Percentiles rank a stretch among this genome's conserved stretches.
phyloP scores from a whole-genome alignment of 306 rosid species.

The Vicia faba region DNA sequence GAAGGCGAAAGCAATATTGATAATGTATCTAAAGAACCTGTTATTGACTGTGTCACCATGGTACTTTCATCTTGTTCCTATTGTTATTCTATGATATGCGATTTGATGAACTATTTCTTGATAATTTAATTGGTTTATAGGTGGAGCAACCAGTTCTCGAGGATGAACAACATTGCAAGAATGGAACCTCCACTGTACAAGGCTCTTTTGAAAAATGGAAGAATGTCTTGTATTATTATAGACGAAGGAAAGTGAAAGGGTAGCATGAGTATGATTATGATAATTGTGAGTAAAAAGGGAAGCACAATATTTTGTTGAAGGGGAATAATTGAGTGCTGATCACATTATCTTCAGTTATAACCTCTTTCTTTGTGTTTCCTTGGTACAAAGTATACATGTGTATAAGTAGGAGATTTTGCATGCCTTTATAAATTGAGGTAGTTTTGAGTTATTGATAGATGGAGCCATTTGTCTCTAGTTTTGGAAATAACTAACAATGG shows the following conservation, averaged over 20 bases:
- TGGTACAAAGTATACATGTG: not conserved
- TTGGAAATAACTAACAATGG: not conserved
- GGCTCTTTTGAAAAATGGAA: slow-evolving; percentile 16
- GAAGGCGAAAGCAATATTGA: slow-evolving; percentile 32
- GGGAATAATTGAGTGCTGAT: not conserved
- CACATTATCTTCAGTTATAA: not conserved
- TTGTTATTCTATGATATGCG: not conserved
- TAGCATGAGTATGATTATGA: not conserved
- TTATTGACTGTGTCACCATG: slow-evolving; percentile 23
- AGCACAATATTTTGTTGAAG: slow-evolving; percentile 33
- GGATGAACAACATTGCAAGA: slow-evolving; percentile 33
- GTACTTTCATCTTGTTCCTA: slow-evolving; percentile 35
- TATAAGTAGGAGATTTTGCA: not conserved
- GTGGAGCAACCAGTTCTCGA: slow-evolving; percentile 35
- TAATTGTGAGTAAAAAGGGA: slow-evolving; percentile 2
- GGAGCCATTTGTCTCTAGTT: not conserved
- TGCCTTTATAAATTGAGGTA: not conserved
- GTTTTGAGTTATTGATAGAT: not conserved
- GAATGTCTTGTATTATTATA: slow-evolving; percentile 32
- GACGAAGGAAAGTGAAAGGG: slow-evolving; percentile 38
- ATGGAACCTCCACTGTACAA: slow-evolving; percentile 33
- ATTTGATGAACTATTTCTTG: not conserved
- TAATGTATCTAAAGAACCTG: not conserved
- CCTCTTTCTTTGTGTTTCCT: slow-evolving; percentile 6
- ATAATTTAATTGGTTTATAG: slow-evolving; percentile 37